Percentiles rank a stretch among this genome's conserved stretches.
Conservation (phyloP, 1,139 yeast species). For the Blastobotrys proliferans region DNA sequence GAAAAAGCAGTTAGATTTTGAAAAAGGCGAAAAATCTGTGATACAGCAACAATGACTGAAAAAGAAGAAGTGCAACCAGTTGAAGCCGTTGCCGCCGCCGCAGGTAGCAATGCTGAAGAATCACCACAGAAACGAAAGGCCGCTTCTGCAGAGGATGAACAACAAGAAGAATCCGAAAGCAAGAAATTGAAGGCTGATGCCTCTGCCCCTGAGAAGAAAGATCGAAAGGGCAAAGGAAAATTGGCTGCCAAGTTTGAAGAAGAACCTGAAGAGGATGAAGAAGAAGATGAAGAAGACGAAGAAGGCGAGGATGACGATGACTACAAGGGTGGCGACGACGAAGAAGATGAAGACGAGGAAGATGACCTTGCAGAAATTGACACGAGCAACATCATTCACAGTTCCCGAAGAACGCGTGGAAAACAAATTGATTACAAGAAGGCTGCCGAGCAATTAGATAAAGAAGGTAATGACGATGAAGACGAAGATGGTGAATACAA, state of each 20-base stretch:
- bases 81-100: conserved; percentile 23
- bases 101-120: conserved; percentile 15
- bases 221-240: conserved; percentile 29
- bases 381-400: conserved; percentile 75
- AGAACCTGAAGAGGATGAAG: conserved; percentile 26
- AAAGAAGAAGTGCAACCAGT: conserved; percentile 22
- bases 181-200: conserved; percentile 50
- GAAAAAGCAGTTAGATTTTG: background rate
- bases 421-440: conserved; percentile 81
- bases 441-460: conserved; percentile 70
- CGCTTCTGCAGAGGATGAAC: conserved; percentile 20
- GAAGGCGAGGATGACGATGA: conserved; percentile 31
- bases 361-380: conserved; percentile 85
- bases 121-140: conserved; percentile 22
- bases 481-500: conserved; percentile 31
- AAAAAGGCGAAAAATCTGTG: background rate
- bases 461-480: conserved; percentile 42
- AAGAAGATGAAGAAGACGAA: conserved; percentile 38
- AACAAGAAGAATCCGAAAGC: conserved; percentile 20
- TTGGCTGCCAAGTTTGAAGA: conserved; percentile 12
- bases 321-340: conserved; percentile 25
- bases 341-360: conserved; percentile 50
- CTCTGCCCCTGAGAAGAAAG: no score
- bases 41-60: conserved; percentile 17
- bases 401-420: conserved; percentile 91